Conservation (phyloP, 2,329 filamentous ascomycete genomes). For the Cryphonectria japonica region DNA sequence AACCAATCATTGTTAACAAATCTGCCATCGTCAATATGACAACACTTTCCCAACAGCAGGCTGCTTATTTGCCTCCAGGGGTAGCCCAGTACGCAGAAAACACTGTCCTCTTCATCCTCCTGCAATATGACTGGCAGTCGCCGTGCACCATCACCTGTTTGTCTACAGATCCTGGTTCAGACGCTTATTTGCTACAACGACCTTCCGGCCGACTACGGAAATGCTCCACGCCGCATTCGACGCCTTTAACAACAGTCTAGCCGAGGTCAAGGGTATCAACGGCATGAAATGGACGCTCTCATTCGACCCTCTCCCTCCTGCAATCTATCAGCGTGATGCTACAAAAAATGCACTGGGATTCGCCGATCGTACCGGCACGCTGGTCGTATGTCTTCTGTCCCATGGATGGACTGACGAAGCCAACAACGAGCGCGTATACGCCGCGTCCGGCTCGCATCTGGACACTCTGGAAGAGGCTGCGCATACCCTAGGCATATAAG, state of each 20-base stretch:
- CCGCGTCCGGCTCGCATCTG: neutral
- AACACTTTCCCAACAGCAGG: neutral
- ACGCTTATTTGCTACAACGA: neutral
- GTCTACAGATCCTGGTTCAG: neutral
- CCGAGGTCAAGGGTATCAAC: neutral
- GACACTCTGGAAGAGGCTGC: conserved; percentile 6
- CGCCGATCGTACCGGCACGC: conserved; percentile 10
- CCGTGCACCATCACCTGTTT: neutral
- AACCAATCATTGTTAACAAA: conserved; percentile 5
- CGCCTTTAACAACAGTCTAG: conserved; percentile 2
- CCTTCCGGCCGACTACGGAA: conserved; percentile 2
- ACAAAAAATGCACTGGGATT: conserved; percentile 13
- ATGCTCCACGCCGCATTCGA: conserved; percentile 17
- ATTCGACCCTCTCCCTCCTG: conserved; percentile 24
- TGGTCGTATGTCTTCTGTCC: conserved; percentile 6
- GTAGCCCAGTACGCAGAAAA: neutral
- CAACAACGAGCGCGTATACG: conserved; percentile 9
- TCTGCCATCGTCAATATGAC: conserved; percentile 3
- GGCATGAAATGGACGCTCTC: conserved; percentile 16
- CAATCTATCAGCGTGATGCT: conserved; percentile 17
- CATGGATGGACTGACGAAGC: neutral
- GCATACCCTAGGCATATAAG: neutral
- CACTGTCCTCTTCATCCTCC: neutral
- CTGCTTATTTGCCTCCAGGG: neutral
- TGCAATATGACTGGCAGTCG: too few species aligned